Conservation (phyloP, 1,284 basidiomycete genomes). For the Porphyrellus sp. region DNA sequence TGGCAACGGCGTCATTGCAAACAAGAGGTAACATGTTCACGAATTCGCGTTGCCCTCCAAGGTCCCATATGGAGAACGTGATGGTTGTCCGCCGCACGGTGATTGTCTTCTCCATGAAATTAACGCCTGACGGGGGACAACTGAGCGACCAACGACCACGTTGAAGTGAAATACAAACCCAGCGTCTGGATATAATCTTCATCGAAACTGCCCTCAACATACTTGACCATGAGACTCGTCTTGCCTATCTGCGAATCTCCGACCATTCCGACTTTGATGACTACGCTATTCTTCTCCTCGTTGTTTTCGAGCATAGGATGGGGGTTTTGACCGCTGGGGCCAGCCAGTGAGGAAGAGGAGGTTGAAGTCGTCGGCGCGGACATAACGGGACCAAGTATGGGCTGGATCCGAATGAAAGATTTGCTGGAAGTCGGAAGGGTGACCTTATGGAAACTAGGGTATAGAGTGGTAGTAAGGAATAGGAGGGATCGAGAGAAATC, state of each 20-base stretch:
- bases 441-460: conserved; percentile 26
- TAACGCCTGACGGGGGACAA: conserved; percentile 65
- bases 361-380: conserved; percentile 48
- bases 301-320: conserved; percentile 55
- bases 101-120: conserved; percentile 99
- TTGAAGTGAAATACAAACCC: conserved; percentile 48
- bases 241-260: conserved; percentile 99
- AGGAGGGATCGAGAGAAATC: conserved; percentile 27
- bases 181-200: conserved; percentile 99
- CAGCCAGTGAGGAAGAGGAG: conserved; percentile 43
- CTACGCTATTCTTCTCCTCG: conserved; percentile 86
- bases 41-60: conserved; percentile 96
- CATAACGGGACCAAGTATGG: conserved; percentile 34
- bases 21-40: conserved; percentile 98
- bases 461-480: conserved; percentile 28
- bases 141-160: conserved; percentile 11
- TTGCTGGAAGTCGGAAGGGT: conserved; percentile 23
- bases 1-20: conserved; percentile 97
- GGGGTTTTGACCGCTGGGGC: conserved; percentile 50
- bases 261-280: conserved; percentile 98
- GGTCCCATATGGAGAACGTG: conserved; percentile 99
- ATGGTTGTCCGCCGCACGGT: conserved; percentile 96
- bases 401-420: conserved; percentile 18
- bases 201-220: conserved; percentile 95
- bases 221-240: conserved; percentile 98